A percentile compares a stretch with the other conserved stretches of the same genome.
These are phyloP conservation scores for Neonectria hederae DNA, from an alignment of 2,329 filamentous ascomycete genomes.

Conservation along the genomic window DNA sequence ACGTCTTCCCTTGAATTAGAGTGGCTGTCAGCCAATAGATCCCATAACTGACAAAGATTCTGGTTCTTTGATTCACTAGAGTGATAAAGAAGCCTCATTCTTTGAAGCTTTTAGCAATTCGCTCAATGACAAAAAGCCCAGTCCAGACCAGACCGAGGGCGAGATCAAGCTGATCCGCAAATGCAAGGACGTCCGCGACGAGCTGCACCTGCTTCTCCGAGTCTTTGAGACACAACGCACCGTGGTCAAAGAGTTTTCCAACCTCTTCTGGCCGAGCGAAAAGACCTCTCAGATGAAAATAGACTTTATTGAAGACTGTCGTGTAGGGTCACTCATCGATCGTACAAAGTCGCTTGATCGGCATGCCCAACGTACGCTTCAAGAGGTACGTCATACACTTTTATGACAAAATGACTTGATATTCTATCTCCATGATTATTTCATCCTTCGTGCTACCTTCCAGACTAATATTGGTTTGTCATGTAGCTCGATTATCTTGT, in stretches of 20 bases:
- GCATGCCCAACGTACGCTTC: constrained; percentile 5
- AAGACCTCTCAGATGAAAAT: neutral
- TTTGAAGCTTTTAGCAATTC: constrained; percentile 10
- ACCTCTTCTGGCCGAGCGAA: constrained; percentile 19
- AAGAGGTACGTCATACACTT: constrained; percentile 7
- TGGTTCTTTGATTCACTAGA: neutral
- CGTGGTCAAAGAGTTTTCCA: constrained; percentile 20
- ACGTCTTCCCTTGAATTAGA: neutral
- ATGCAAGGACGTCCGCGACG: constrained; percentile 28
- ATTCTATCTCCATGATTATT: neutral
- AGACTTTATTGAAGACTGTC: constrained; percentile 12
- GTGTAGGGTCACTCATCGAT: constrained; percentile 3
- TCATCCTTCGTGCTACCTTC: too few relatives aligned
- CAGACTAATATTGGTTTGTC: too few relatives aligned
- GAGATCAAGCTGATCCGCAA: constrained; percentile 11
- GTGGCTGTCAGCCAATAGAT: too few relatives aligned
- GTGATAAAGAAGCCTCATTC: constrained; percentile 6
- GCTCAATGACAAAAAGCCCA: neutral
- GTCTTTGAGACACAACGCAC: constrained; percentile 25
- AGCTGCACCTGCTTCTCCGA: constrained; percentile 18
- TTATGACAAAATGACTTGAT: neutral
- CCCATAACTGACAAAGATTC: too few relatives aligned
- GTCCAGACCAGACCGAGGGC: neutral
- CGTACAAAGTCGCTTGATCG: constrained; percentile 5
- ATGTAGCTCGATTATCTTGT: constrained; percentile 19